These are phyloP conservation scores for Ilyonectria mors-panacis DNA, from an alignment of 2,329 filamentous ascomycete species.

Conservation along the genomic window DNA sequence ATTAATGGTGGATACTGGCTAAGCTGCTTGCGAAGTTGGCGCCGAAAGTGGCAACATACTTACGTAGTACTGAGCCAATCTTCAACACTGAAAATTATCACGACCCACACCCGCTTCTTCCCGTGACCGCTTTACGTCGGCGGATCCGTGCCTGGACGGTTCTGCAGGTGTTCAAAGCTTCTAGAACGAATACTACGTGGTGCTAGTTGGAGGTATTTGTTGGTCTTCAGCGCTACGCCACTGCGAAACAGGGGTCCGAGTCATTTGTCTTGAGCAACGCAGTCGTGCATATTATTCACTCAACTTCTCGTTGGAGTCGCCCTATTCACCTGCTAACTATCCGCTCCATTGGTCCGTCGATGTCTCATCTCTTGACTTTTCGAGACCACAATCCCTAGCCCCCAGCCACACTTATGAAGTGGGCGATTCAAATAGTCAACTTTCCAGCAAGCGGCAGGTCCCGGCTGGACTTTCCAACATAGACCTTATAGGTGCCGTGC, in stretches of 20 bases:
- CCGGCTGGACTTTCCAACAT: slow-evolving; percentile 8
- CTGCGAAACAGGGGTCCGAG: not conserved
- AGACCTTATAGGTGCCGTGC: slow-evolving; percentile 2
- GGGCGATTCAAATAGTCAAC: not conserved
- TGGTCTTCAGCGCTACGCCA: not conserved
- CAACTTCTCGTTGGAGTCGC: not conserved
- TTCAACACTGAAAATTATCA: not conserved
- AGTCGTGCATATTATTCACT: not conserved
- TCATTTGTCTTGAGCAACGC: not conserved
- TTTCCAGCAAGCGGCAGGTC: slow-evolving; percentile 2
- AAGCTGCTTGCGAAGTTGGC: slow-evolving; percentile 1
- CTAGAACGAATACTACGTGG: not conserved
- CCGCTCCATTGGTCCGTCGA: too few species aligned
- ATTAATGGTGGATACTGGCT: not conserved
- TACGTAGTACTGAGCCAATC: not conserved
- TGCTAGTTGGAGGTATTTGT: not conserved
- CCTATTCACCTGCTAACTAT: not conserved
- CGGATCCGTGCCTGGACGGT: not conserved
- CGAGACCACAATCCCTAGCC: too few species aligned
- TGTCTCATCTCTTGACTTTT: not conserved
- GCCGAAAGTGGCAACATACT: not conserved
- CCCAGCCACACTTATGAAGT: too few species aligned
- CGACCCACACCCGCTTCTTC: not conserved
- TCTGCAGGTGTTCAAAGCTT: not conserved
- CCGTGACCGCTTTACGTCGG: not conserved